Base-by-base conservation (phyloP, 805 yeast genomes). In the Candida pseudofarinosa region DNA sequence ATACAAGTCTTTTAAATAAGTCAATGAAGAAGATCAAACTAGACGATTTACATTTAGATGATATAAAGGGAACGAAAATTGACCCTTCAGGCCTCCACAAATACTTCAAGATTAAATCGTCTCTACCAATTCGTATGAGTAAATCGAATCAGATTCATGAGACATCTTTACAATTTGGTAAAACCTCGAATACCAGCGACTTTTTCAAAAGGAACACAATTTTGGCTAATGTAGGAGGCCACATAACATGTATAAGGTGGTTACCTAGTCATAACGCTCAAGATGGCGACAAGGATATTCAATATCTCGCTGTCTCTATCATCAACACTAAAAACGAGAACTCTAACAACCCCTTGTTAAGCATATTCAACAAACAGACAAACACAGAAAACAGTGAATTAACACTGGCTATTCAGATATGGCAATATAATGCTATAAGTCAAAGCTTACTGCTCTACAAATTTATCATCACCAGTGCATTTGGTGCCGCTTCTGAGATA, bases 201-300 rank as follows among this genome's bases (percentile, higher is more conserved):
- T 1, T 7, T 3, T 14, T 38, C 4, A 35, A 31, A 10, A 60
- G 76, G 20, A 59, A 54, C 14, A 76, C 77, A 0, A 52, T 66
- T 7, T 60, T 76, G 2, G 38, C 75, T 14, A 77, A 78, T 49
- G 62, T 71, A 0, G 85, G 85, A 0, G 77, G 79, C 0, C 58
- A 71, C 6, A 63, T 80, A 0, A 73, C 84, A 0, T 74, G 78
- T 16, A 53, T 75, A 44, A 72, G 74, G 7, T 83, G 88, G 88
- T 50, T 70, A 4, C 68, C 65, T 1, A 58, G 47, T 42, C 40
- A 59, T 30, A 19, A 48, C 46, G n/a, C 46, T 18, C 41, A 36
- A 2, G 40, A 23, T 1, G 23, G 46, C 1, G 48, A 43, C 4
- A 10, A 10, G 10, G 39, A 43, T 5, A 31, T 31, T 6, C 78